Evolutionary conservation across 371 early-diverging fungal species (phyloP).

Genomic region (Massospora cicadina): DNA sequence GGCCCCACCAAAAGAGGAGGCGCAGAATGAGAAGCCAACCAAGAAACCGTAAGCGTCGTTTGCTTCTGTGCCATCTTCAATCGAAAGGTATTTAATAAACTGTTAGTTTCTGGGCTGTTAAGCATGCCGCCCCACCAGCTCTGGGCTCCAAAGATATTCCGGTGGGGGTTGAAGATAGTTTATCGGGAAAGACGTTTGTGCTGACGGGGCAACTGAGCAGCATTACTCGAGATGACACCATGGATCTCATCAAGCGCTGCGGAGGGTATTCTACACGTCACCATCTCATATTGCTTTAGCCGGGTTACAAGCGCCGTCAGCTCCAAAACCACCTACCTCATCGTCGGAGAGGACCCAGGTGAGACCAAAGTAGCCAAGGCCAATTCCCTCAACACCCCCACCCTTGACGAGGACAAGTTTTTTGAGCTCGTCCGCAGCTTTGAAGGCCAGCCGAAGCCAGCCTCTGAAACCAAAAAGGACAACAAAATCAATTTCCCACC

Average conservation of each 20-base stretch:
- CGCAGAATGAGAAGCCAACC: background rate
- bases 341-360: slow-evolving; percentile 90
- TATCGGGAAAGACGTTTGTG: slow-evolving; percentile 69
- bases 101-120: background rate
- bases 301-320: slow-evolving; percentile 69
- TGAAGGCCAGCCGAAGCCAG: slow-evolving; percentile 18
- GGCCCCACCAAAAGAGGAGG: background rate
- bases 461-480: slow-evolving; percentile 9
- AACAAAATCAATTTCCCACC: slow-evolving; percentile 10
- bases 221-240: slow-evolving; percentile 53
- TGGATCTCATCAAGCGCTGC: slow-evolving; percentile 73
- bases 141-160: slow-evolving; percentile 61
- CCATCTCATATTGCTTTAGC: slow-evolving; percentile 21
- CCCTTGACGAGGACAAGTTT: slow-evolving; percentile 80
- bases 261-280: slow-evolving; percentile 41
- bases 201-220: slow-evolving; percentile 76
- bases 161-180: slow-evolving; percentile 54
- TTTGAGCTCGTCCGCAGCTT: slow-evolving; percentile 53
- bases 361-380: slow-evolving; percentile 79
- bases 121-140: slow-evolving; percentile 29
- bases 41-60: background rate
- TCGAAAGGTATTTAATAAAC: background rate
- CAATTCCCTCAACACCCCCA: slow-evolving; percentile 41
- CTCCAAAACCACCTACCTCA: slow-evolving; percentile 77
- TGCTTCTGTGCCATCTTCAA: background rate